Evolutionary conservation across 805 yeast genomes (phyloP).

Genomic region (Metschnikowia santaceciliae): DNA sequence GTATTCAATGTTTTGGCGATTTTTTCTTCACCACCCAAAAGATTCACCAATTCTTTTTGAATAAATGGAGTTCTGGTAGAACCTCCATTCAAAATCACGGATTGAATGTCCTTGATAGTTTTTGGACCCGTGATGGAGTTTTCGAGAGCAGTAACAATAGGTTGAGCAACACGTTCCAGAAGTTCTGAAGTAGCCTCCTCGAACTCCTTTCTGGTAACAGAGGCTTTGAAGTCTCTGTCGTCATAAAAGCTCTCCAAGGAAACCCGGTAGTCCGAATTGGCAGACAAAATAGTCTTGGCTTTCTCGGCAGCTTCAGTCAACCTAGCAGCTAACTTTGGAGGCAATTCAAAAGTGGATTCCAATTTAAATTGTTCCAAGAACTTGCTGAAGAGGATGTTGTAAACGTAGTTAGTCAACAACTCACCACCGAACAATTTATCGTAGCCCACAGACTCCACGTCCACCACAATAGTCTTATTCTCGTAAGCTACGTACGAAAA

Average conservation of each 20-base stretch:
- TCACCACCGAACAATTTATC: conserved; percentile 75
- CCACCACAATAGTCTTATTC: conserved; percentile 44
- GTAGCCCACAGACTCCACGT: conserved; percentile 68
- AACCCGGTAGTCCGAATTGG: conserved; percentile 74
- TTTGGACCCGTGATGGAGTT: conserved; percentile 25
- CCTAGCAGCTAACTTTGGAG: conserved; percentile 60
- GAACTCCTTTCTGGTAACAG: conserved; percentile 74
- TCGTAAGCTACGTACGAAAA: conserved; percentile 53
- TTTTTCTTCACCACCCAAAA: conserved; percentile 51
- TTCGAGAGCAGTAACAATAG: conserved; percentile 51
- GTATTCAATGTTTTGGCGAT: conserved; percentile 87
- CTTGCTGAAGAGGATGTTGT: conserved; percentile 55
- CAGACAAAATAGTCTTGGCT: conserved; percentile 82
- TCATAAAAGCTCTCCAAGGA: conserved; percentile 70
- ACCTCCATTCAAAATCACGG: conserved; percentile 86
- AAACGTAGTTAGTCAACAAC: conserved; percentile 60
- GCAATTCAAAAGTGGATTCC: conserved; percentile 38
- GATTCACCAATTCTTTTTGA: conserved; percentile 52
- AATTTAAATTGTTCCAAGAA: conserved; percentile 46
- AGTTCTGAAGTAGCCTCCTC: conserved; percentile 53
- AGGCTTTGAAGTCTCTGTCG: conserved; percentile 69
- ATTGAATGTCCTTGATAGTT: conserved; percentile 38
- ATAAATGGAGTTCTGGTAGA: conserved; percentile 87
- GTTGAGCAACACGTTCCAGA: conserved; percentile 45
- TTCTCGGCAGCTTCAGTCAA: conserved; percentile 83